phyloP scores from a whole-genome alignment of 108 stramenopile genomes.

The Pseudonitzschia pungens region DNA sequence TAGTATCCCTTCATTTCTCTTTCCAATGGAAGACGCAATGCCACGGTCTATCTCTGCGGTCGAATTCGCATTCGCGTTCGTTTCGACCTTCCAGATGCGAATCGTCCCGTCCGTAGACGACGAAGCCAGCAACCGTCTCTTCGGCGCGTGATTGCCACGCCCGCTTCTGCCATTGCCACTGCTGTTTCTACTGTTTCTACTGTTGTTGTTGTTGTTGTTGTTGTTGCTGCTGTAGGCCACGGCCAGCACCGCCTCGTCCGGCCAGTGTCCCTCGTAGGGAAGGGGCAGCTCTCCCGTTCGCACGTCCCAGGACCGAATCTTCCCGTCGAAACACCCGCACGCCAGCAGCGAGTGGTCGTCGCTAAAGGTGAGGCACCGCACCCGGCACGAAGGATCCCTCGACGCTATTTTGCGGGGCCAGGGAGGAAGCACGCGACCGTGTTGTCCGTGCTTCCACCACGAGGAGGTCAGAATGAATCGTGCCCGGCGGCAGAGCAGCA shows the following conservation, averaged over 20 bases:
- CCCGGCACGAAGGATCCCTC: conserved; percentile 13
- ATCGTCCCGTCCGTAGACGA: conserved; percentile 21
- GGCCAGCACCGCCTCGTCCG: conserved; percentile 16
- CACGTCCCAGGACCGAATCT: conserved; percentile 22
- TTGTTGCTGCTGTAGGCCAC: neutral
- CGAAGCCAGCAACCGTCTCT: conserved; percentile 1
- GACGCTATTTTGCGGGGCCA: conserved; percentile 18
- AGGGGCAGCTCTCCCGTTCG: conserved; percentile 10
- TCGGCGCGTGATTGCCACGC: neutral
- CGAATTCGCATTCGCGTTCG: neutral
- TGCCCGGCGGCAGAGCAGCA: neutral
- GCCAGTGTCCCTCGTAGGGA: conserved; percentile 21
- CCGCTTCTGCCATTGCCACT: neutral
- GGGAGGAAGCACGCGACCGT: neutral
- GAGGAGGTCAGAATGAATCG: neutral
- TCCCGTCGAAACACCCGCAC: conserved; percentile 25
- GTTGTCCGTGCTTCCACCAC: neutral
- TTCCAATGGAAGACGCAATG: neutral
- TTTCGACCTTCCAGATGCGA: conserved; percentile 16
- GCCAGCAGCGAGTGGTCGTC: conserved; percentile 4
- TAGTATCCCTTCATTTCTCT: neutral
- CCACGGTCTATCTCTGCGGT: neutral
- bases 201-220: neutral
- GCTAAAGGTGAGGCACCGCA: conserved; percentile 16
- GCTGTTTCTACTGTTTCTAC: neutral